These are phyloP conservation scores for Corymbia maculata DNA, from an alignment of 345 rosid species.

Conservation along the genomic window DNA sequence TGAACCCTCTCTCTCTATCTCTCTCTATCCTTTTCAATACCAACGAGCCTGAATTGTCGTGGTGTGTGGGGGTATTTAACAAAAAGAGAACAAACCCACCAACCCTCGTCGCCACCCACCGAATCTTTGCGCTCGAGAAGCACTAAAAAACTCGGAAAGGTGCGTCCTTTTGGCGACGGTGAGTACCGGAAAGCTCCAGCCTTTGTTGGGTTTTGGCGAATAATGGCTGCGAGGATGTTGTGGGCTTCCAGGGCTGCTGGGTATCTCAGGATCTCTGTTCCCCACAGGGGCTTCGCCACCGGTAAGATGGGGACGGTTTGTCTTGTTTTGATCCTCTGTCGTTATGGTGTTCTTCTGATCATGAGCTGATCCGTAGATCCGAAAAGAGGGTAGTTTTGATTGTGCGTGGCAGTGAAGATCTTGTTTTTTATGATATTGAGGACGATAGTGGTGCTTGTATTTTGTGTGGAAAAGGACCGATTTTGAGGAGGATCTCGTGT, in stretches of 20 bases:
- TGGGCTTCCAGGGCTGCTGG: conserved; percentile 97
- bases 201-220: not conserved
- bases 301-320: conserved; percentile 21
- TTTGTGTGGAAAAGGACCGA: not conserved
- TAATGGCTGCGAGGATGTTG: conserved; percentile 65
- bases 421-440: not conserved
- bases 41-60: not conserved
- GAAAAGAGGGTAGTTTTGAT: not conserved
- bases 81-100: not conserved
- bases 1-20: not conserved
- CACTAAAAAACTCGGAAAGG: not conserved
- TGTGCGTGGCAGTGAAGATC: not conserved
- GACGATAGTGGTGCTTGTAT: not conserved
- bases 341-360: not conserved
- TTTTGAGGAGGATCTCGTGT: not conserved
- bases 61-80: not conserved
- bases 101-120: not conserved
- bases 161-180: not conserved
- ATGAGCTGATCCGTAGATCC: not conserved
- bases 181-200: not conserved
- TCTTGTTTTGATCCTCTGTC: not conserved
- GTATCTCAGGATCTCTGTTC: conserved; percentile 69
- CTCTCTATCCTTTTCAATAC: not conserved
- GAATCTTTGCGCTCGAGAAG: not conserved
- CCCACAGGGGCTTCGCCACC: conserved; percentile 59